Base-by-base conservation (phyloP, 2,329 filamentous ascomycete species). In the Lachnellula hyalina region DNA sequence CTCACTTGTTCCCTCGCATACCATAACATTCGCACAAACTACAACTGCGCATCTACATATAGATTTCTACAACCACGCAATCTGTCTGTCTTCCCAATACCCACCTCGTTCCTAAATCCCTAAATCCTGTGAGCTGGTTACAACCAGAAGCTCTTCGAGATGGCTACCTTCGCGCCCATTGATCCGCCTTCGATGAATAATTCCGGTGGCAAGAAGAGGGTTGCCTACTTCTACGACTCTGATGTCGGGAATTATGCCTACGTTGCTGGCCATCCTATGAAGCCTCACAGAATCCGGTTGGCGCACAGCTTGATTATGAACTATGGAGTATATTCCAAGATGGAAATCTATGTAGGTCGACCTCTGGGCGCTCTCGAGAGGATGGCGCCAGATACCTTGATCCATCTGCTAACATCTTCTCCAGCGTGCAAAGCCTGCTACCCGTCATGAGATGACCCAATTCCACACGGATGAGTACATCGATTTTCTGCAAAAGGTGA, bases 171-270 rank as follows among this genome's bases (percentile, higher is more conserved):
- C 67, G 78, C 73, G 63, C 82, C 77, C 56, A 72, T 83, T 61
- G 83, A 82, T 68, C 71, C 74, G 62, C 74, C 73, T 60, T 74
- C 73, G 55, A 63, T 72, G 25, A 80, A 81, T 70, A 76, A 76
- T 51, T 68, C 75, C 46, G 74, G 74, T 25, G 75, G 77, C 63
- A 80, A 81, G 70, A 96, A 94, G 75, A 90, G 93, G 70, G 90
- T 97, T 55, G 93, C 93, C 53, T 97, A 97, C 75, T 97, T 97
- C 73, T 97, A 97, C 80, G 93, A 97, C 70, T 95, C 90, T 3
- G 93, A 97, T 74, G 94, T 97, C 69, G 93, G 93, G 62, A 97
- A 97, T 73, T 97, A 96, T 77, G 92, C 93, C 70, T 97, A 97
- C 69, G 90, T 96, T 55, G 91, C 90, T 59, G 91, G 90, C 19